Evolutionary conservation across 805 yeast genomes (phyloP), one percentile per base, ranked within the genome.

Genomic region (Metahyphopichia silvanorum): DNA sequence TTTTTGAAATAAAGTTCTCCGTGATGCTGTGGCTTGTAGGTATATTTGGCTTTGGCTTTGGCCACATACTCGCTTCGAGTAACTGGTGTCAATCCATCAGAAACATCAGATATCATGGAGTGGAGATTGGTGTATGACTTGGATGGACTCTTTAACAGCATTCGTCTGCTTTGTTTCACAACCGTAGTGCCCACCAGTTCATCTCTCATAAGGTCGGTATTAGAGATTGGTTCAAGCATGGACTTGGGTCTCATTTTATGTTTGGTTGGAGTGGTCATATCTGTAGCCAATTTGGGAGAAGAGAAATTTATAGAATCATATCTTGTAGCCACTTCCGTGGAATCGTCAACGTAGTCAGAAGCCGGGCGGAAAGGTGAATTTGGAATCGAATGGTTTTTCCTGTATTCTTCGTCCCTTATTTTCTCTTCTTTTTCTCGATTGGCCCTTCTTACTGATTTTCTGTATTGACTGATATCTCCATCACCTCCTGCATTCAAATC

Each of bases 401-500:
- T 17, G 7, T 10, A 20, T 16, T 37, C 12, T 23, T 17, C 42
- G 33, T 26, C 34, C 31, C 27, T 39, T 12, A 46, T 30, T 23
- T 28, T 30, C n/a, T 17, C 16, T 26, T 43, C 39, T 16, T 39
- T 37, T 12, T 34, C 38, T 16, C 39, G 43, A 14, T 36, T 42
- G 13, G 49, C 43, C 7, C 43, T 31, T 16, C 73, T 42, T 11
- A 65, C 63, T 3, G 71, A 64, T 32, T 56, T 48, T 34, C 73
- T 48, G 40, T 58, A 67, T 40, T 57, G 61, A 27, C 51, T 60
- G 23, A 67, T 50, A 35, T 67, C 71, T 8, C 73, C 72, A 35
- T 67, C 53, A 5, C 73, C 73, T 9, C 73, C 73, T 1, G 57
- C 45, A 35, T 66, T 65, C 40, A 67, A 56, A 43, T 67, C 73